phyloP scores from a whole-genome alignment of 2,329 filamentous ascomycete species.

The Sarocladium brachiariae region DNA sequence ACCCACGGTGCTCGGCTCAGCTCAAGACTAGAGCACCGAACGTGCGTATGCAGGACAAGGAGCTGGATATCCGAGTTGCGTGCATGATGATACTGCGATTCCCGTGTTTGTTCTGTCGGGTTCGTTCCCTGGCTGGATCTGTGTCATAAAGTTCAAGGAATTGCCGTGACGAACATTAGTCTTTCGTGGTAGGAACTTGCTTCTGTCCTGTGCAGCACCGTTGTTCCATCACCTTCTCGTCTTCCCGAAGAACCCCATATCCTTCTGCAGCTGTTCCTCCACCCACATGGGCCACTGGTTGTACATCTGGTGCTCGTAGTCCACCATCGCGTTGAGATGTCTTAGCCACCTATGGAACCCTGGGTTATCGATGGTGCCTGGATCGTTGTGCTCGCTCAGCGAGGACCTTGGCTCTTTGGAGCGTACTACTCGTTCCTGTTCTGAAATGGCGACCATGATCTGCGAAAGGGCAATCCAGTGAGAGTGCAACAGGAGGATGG shows the following conservation, averaged over 20 bases:
- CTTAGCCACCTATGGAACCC: conserved; percentile 45
- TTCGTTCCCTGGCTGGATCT: too few species aligned
- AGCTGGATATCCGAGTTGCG: too few species aligned
- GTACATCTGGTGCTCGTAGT: conserved; percentile 35
- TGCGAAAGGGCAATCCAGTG: conserved; percentile 51
- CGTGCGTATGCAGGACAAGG: too few species aligned
- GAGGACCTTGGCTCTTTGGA: conserved; percentile 19
- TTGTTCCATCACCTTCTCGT: conserved; percentile 1
- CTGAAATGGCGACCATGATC: conserved; percentile 44
- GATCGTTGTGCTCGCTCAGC: conserved; percentile 12
- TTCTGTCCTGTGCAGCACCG: too few species aligned
- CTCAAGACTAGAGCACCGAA: too few species aligned
- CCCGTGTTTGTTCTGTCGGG: too few species aligned
- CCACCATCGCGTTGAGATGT: conserved; percentile 41
- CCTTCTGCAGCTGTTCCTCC: conserved; percentile 38
- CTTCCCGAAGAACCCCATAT: conserved; percentile 39
- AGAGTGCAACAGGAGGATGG: conserved; percentile 39
- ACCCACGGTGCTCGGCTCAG: too few species aligned
- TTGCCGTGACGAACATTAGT: too few species aligned
- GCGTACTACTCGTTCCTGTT: conserved; percentile 30
- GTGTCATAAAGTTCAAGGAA: too few species aligned
- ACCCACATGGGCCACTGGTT: conserved; percentile 51
- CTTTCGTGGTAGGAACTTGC: too few species aligned
- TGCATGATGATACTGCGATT: too few species aligned
- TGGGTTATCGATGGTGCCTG: conserved; percentile 23